Evolutionary conservation across 2,329 filamentous ascomycete genomes (phyloP).

Genomic region (Zarea fungicola): DNA sequence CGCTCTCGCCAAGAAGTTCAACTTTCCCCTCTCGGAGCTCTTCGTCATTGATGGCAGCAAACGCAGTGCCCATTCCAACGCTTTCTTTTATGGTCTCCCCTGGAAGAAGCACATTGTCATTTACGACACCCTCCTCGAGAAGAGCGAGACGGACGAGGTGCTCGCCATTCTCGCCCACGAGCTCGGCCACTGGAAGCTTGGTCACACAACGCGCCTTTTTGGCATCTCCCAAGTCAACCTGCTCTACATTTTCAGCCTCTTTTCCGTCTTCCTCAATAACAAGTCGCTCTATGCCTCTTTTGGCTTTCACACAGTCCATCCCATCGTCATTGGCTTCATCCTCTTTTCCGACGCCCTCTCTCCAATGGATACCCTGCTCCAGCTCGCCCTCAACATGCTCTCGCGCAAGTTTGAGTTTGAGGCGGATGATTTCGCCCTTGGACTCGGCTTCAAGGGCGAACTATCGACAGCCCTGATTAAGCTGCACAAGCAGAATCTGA

Average conservation of each 20-base stretch:
- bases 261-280: slow-evolving; percentile 98
- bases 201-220: slow-evolving; percentile 89
- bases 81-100: slow-evolving; percentile 93
- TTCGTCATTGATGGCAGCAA: slow-evolving; percentile 93
- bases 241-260: slow-evolving; percentile 94
- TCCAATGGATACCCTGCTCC: slow-evolving; percentile 90
- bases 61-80: slow-evolving; percentile 81
- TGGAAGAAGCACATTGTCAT: slow-evolving; percentile 99
- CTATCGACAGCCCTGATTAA: slow-evolving; percentile 88
- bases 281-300: slow-evolving; percentile 84
- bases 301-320: slow-evolving; percentile 75
- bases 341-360: slow-evolving; percentile 95
- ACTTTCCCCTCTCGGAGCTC: slow-evolving; percentile 88
- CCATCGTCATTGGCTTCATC: slow-evolving; percentile 95
- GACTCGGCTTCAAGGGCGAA: slow-evolving; percentile 77
- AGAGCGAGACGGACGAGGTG: slow-evolving; percentile 86
- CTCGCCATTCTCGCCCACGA: slow-evolving; percentile 94
- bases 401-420: slow-evolving; percentile 95
- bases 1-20: slow-evolving; percentile 71
- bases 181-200: slow-evolving; percentile 93
- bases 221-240: slow-evolving; percentile 84
- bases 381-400: slow-evolving; percentile 92
- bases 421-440: slow-evolving; percentile 83
- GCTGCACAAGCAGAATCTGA: slow-evolving; percentile 96
- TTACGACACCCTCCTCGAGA: slow-evolving; percentile 95